phyloP scores from a whole-genome alignment of 2,329 filamentous ascomycete species.

The Podosphaera leucotricha region DNA sequence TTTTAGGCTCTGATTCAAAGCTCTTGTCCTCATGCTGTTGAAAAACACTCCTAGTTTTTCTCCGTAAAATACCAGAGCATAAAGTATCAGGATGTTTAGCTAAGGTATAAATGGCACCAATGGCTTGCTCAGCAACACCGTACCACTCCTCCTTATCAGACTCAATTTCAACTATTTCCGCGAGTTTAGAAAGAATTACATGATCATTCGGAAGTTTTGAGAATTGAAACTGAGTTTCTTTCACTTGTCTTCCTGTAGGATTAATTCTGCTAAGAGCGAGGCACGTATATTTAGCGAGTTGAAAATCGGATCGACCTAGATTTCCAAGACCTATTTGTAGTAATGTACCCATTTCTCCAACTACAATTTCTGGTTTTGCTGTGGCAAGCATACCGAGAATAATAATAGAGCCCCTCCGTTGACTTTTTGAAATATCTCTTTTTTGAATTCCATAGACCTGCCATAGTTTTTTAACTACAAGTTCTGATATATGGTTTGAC shows the following conservation, averaged over 20 bases:
- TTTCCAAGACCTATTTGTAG: constrained; percentile 67
- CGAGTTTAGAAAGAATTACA: constrained; percentile 58
- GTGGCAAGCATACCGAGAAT: constrained; percentile 90
- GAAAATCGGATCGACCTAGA: constrained; percentile 59
- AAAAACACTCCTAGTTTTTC: constrained; percentile 70
- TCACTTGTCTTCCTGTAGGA: constrained; percentile 55
- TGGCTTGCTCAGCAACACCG: constrained; percentile 84
- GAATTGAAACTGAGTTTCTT: constrained; percentile 43
- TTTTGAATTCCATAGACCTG: constrained; percentile 90
- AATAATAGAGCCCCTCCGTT: constrained; percentile 82
- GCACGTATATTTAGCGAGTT: constrained; percentile 85
- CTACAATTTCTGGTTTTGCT: constrained; percentile 76
- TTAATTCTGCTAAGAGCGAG: constrained; percentile 82
- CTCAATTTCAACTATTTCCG: constrained; percentile 61
- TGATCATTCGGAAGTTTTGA: constrained; percentile 80
- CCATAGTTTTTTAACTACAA: constrained; percentile 83
- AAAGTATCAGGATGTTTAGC: constrained; percentile 85
- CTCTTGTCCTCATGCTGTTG: constrained; percentile 13
- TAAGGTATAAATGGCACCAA: constrained; percentile 82
- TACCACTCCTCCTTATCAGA: constrained; percentile 92
- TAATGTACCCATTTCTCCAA: constrained; percentile 89
- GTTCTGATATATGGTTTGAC: constrained; percentile 59
- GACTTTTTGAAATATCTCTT: constrained; percentile 75
- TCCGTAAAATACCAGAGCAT: constrained; percentile 71
- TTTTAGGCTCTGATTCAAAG: constrained; percentile 15